These are phyloP conservation scores for Trichophyton simii DNA, from an alignment of 2,329 filamentous ascomycete species.

Conservation along the genomic window DNA sequence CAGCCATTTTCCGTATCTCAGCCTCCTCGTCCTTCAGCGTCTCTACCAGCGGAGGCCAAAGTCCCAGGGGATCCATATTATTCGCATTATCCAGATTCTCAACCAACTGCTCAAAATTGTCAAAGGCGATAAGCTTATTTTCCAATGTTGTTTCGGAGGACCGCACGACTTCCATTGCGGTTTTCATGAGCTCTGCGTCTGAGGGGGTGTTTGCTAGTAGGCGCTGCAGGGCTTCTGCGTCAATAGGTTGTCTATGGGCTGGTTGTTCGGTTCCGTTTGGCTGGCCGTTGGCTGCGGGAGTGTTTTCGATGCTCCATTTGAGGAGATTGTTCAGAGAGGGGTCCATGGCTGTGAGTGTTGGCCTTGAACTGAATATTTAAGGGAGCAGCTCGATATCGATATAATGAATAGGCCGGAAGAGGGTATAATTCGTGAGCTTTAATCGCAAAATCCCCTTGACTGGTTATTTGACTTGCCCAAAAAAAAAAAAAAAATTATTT, in stretches of 20 bases:
- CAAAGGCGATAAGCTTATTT: conserved; percentile 71
- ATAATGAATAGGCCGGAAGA: too few relatives aligned
- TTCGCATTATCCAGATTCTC: conserved; percentile 95
- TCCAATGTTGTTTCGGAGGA: conserved; percentile 55
- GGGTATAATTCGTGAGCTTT: too few relatives aligned
- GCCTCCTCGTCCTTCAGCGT: conserved; percentile 57
- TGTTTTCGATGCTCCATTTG: conserved; percentile 63
- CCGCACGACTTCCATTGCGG: conserved; percentile 64
- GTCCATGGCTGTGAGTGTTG: conserved; percentile 31
- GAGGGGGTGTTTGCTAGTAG: conserved; percentile 55
- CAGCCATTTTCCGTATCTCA: conserved; percentile 70
- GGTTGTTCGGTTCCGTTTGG: conserved; percentile 8
- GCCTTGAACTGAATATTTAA: not conserved
- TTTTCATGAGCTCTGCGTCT: conserved; percentile 84
- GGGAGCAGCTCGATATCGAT: too few relatives aligned
- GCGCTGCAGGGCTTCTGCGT: conserved; percentile 21
- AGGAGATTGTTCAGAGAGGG: conserved; percentile 63
- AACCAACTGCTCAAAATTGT: conserved; percentile 89
- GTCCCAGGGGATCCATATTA: conserved; percentile 63
- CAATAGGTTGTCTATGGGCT: conserved; percentile 12
- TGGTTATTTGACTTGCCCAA: not conserved
- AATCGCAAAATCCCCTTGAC: too few relatives aligned
- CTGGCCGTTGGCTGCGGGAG: conserved; percentile 22
- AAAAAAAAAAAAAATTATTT: not conserved
- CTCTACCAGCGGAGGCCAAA: conserved; percentile 70